A percentile compares a stretch with the other conserved stretches of the same genome.
Conservation (phyloP, 768 basidiomycete genomes). For the Lactarius hengduanensis region DNA sequence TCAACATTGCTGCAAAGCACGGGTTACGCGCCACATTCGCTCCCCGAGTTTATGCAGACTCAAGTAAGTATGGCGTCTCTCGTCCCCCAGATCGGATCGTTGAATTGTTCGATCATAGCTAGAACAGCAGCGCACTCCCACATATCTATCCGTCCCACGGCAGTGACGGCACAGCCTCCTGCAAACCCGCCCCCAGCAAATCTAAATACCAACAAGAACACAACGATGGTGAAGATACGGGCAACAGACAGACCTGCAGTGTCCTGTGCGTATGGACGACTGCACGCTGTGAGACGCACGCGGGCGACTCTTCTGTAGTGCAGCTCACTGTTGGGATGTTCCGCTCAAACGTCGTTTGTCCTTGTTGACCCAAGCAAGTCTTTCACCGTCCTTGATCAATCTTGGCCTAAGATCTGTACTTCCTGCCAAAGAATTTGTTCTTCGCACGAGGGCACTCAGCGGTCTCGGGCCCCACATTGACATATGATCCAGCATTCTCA, state of each 20-base stretch:
- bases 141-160: constrained; percentile 55
- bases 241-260: constrained; percentile 42
- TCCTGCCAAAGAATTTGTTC: too few relatives aligned
- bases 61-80: constrained; percentile 33
- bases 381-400: too few relatives aligned
- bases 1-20: constrained; percentile 61
- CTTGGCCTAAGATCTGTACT: too few relatives aligned
- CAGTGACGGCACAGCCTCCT: constrained; percentile 9
- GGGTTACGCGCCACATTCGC: constrained; percentile 65
- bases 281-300: too few relatives aligned
- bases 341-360: too few relatives aligned
- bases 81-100: not conserved
- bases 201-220: constrained; percentile 27
- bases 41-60: constrained; percentile 49
- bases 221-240: constrained; percentile 39
- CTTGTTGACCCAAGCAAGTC: too few relatives aligned
- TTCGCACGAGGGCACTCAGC: too few relatives aligned
- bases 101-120: constrained; percentile 32
- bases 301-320: too few relatives aligned
- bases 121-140: constrained; percentile 63
- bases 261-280: constrained; percentile 20
- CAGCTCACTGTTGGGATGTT: too few relatives aligned
- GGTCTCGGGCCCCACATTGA: too few relatives aligned
- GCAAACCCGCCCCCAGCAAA: constrained; percentile 19
- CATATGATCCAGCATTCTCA: too few relatives aligned